phyloP scores from a whole-genome alignment of 495 filamentous ascomycete genomes.

The Penicillium soppii region DNA sequence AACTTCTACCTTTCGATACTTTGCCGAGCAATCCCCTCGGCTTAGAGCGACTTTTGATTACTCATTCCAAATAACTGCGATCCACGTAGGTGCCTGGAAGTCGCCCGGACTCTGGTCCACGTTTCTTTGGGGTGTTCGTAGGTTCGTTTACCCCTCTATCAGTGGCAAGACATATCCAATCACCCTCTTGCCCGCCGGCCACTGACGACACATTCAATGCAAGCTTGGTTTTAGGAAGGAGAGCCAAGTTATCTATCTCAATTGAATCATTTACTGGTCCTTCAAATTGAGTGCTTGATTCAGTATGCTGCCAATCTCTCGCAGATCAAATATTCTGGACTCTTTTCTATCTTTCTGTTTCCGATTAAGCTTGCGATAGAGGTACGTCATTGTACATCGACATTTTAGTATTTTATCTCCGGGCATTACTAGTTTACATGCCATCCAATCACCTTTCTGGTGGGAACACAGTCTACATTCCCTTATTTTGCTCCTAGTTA shows the following conservation, averaged over 20 bases:
- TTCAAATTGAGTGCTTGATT: not conserved
- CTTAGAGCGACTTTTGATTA: not conserved
- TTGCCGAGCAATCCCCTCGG: too few relatives aligned
- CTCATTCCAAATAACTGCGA: not conserved
- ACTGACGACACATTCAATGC: constrained; percentile 4
- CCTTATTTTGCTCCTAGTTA: not conserved
- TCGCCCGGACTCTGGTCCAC: constrained; percentile 1
- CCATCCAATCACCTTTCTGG: not conserved
- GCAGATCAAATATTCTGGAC: not conserved
- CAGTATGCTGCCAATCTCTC: not conserved
- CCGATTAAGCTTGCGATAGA: not conserved
- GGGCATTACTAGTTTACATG: not conserved
- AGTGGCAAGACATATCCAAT: constrained; percentile 3
- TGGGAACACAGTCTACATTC: too few relatives aligned
- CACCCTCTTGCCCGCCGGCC: not conserved
- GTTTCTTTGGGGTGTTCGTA: not conserved
- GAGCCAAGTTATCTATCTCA: not conserved
- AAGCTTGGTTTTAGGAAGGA: constrained; percentile 1
- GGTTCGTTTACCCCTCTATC: not conserved
- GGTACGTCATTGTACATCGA: not conserved
- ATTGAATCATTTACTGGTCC: not conserved
- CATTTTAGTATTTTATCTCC: not conserved
- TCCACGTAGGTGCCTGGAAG: not conserved
- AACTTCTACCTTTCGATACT: too few relatives aligned
- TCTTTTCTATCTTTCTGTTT: not conserved